Evolutionary conservation across 129 eudicot species (phyloP).

Genomic region (Pulicaria dysenterica): DNA sequence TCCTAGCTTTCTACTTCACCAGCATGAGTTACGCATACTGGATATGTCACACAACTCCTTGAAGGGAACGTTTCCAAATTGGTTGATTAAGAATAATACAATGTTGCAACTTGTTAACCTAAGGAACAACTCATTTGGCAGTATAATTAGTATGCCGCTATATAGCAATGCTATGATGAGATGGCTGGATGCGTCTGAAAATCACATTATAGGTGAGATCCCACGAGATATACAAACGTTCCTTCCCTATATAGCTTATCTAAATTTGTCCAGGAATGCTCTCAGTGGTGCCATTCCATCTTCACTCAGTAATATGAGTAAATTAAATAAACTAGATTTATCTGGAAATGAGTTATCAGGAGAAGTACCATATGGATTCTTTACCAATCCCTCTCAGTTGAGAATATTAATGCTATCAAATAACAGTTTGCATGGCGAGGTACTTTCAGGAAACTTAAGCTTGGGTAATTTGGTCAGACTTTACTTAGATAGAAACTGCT

Average conservation of each 20-base stretch:
- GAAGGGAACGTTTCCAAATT: constrained; percentile 32
- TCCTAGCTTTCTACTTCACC: constrained; percentile 34
- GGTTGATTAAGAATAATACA: constrained; percentile 36
- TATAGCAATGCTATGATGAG: not conserved
- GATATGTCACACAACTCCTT: constrained; percentile 28
- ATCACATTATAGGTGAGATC: constrained; percentile 12
- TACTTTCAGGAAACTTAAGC: constrained; percentile 18
- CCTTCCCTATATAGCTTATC: constrained; percentile 1
- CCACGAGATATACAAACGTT: constrained; percentile 14
- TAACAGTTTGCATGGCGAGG: constrained; percentile 28
- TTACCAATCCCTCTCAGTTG: not conserved
- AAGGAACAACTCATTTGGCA: constrained; percentile 16
- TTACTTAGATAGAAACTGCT: constrained; percentile 19
- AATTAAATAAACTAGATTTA: not conserved
- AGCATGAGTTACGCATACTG: constrained; percentile 12
- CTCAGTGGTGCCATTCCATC: constrained; percentile 32
- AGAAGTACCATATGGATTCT: constrained; percentile 27
- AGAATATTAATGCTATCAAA: not conserved
- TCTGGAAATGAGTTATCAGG: constrained; percentile 33
- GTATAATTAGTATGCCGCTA: not conserved
- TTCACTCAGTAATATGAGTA: constrained; percentile 9
- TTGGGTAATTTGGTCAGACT: not conserved
- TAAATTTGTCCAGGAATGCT: constrained; percentile 24
- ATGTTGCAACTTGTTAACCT: constrained; percentile 10
- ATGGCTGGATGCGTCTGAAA: constrained; percentile 22